Conservation (phyloP, 2,329 filamentous ascomycete genomes). For the Sarocladium kiliense region DNA sequence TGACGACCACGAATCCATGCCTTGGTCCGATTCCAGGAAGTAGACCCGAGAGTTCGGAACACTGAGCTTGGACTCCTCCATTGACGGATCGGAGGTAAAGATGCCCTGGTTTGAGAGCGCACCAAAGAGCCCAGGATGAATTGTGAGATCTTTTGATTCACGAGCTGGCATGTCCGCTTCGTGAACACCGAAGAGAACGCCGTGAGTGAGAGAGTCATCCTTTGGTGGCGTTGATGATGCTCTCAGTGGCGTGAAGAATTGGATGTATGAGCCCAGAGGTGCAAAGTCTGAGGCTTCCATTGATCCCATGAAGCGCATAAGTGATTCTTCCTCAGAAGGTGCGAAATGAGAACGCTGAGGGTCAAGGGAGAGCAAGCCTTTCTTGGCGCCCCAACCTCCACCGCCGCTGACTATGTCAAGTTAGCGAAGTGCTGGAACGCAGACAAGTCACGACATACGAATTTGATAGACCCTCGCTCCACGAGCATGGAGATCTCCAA, state of each 20-base stretch:
- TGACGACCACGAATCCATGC: background rate
- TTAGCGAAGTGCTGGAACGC: conserved; percentile 14
- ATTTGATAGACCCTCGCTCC: conserved; percentile 41
- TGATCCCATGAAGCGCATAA: conserved; percentile 48
- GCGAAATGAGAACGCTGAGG: conserved; percentile 54
- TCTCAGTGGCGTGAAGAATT: conserved; percentile 49
- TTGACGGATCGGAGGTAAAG: conserved; percentile 35
- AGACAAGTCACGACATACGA: conserved; percentile 17
- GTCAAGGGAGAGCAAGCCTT: conserved; percentile 73
- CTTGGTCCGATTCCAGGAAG: conserved; percentile 9
- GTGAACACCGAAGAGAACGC: conserved; percentile 29
- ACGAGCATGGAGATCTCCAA: conserved; percentile 30
- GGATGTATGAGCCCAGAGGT: conserved; percentile 58
- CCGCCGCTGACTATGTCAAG: conserved; percentile 61
- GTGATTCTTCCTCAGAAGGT: conserved; percentile 40
- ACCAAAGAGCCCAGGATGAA: conserved; percentile 50
- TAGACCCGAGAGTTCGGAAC: conserved; percentile 29
- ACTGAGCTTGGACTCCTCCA: conserved; percentile 24
- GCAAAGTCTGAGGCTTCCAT: conserved; percentile 48
- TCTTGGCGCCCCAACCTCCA: conserved; percentile 78
- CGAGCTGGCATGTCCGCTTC: conserved; percentile 3
- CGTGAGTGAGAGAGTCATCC: conserved; percentile 11
- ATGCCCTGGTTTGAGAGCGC: conserved; percentile 57
- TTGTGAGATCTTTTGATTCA: background rate
- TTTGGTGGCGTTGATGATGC: background rate